Base-by-base conservation (phyloP, 1,284 basidiomycete genomes). In the Gymnopus androsaceus region DNA sequence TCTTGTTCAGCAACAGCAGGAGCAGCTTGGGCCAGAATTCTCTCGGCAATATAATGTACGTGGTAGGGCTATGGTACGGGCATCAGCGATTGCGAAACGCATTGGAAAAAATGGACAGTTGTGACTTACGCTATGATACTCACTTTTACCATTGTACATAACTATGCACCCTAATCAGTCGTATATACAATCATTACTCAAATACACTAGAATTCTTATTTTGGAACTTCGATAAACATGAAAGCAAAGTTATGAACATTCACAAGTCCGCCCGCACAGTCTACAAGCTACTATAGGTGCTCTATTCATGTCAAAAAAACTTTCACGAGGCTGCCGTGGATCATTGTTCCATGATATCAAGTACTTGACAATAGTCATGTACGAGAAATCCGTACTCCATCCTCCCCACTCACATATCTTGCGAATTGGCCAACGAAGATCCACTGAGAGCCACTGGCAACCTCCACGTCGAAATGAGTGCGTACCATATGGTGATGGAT, bases 351-450 rank as follows among this genome's bases (percentile, higher is more conserved):
- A 70, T 0, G 70, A 73, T 33, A 73, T 67, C 1, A 75, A 59
- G 51, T 74, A 74, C 48, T 69, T 69, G n/a, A 73, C 63, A 48
- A 75, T 73, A 0, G 69, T 73, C 49, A 70, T 33, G 53, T 67
- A 61, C 6, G 62, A 59, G 50, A 72, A 70, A 17, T 72, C 69
- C 0, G 59, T 66, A 33, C 66, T 69, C 72, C 72, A 74, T 3
- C 72, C 71, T 19, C 69, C 71, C 71, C 71, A 75, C 28, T 72
- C 66, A 55, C 73, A 75, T 33, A 74, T 66, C 7, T 60, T 51
- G 1, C 62, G 55, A 0, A 72, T 50, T 7, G 59, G 40, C 68
- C 68, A 65, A 30, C 57, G 36, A 40, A 56, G 36, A 64, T 45
- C 42, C 2, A 64, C 52, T 61, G 65, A 54, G 52, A 67, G 14